Evolutionary conservation across 768 basidiomycete species (phyloP).

Genomic region (Boletus rubropictus): DNA sequence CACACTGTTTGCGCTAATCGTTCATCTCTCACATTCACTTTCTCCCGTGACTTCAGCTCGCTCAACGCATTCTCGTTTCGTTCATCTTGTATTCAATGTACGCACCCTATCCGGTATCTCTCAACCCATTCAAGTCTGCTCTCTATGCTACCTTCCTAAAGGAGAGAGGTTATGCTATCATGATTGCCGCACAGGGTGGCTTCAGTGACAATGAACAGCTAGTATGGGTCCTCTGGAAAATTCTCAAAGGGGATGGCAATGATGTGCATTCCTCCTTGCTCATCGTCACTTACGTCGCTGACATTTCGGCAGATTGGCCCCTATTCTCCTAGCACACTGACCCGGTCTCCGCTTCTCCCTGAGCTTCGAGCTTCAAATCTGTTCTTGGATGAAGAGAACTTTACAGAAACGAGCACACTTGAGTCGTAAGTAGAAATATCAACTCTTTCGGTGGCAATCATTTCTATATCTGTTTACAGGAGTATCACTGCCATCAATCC

Average conservation of each 20-base stretch:
- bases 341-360: conserved; percentile 68
- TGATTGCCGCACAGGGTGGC: conserved; percentile 41
- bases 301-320: conserved; percentile 60
- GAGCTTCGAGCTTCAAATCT: conserved; percentile 71
- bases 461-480: conserved; percentile 20
- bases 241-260: conserved; percentile 74
- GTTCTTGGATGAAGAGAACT: conserved; percentile 58
- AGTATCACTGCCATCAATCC: conserved; percentile 6
- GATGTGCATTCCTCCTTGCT: conserved; percentile 43
- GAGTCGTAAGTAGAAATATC: conserved; percentile 37
- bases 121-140: conserved; percentile 79
- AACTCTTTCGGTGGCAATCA: not conserved
- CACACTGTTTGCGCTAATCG: conserved; percentile 6
- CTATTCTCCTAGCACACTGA: conserved; percentile 70
- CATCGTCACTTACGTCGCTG: not conserved
- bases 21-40: conserved; percentile 16
- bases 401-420: conserved; percentile 38
- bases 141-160: conserved; percentile 60
- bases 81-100: conserved; percentile 79
- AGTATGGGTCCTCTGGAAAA: conserved; percentile 86
- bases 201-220: conserved; percentile 66
- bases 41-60: conserved; percentile 40
- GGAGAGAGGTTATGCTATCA: conserved; percentile 60
- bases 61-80: conserved; percentile 69
- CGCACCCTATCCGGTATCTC: conserved; percentile 69